Base-by-base conservation (phyloP, 169 alveolate species). In the Cryptosporidium tyzzeri region DNA sequence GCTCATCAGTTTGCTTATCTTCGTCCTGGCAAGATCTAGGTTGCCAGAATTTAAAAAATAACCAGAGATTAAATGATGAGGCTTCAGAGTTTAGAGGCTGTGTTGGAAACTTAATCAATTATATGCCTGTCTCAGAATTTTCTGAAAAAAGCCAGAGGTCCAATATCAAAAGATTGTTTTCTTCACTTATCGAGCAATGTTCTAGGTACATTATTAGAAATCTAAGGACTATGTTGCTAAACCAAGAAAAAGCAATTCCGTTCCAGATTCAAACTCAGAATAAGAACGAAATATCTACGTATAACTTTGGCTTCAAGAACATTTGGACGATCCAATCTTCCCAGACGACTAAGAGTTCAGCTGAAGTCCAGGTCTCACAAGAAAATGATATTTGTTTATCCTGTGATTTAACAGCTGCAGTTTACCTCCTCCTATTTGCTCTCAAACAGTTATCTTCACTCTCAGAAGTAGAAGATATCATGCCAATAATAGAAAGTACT, bases 1-100 rank as follows among this genome's bases (percentile, higher is more conserved):
- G 80, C 45, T 80, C 89, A 26, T 61, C 89, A 3, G 89, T 80
- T 21, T 62, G 80, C 29, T 74, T 80, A n/a, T 80, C 75, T 26
- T 67, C 73, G 18, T 41, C 74, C 9, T 80, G 73, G 80, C 89
- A 80, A 45, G 51, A 53, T 26, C 71, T 33, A 1, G 35, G 10
- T 21, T 21, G 10, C 53, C 73, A 29, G 23, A 26, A 29, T 31
- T 31, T 67, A 12, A 21, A 53, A 26, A 67, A 31, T 21, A 44
- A 18, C 5, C 29, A 18, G 7, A 31, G 67, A 16, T 4, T 10
- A 10, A 59, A 55, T 12, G 14, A 33, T 29, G 48, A 71, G 33
- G 33, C n/a, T 4, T n/a, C 21, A 1, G 85, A 71, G 6, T 26
- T 71, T 10, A 26, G 85, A 71, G 41, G 61, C 12, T n/a, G 29